Percentiles rank a stretch among this genome's conserved stretches.
These are phyloP conservation scores for Cutaneotrichosporon mucoides DNA, from an alignment of 1,284 basidiomycete species.

Conservation along the genomic window DNA sequence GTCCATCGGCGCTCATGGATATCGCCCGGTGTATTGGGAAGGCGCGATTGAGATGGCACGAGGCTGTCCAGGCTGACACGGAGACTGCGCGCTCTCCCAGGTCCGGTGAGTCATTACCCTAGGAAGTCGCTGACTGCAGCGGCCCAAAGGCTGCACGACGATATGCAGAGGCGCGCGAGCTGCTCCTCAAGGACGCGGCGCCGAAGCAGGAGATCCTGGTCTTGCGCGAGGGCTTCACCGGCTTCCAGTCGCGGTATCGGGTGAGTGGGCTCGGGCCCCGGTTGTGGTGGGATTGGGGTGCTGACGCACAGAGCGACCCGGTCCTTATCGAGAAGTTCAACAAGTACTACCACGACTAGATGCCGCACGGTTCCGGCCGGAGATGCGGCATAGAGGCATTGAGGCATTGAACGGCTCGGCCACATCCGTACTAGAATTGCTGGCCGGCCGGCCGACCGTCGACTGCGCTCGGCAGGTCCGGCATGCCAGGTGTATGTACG, in stretches of 20 bases:
- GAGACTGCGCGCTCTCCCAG: conserved; percentile 49
- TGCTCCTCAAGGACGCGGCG: conserved; percentile 21
- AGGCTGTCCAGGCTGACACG: no score
- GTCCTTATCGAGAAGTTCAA: conserved; percentile 49
- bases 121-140: not conserved
- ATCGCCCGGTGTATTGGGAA: no score
- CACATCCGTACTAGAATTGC: no score
- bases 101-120: conserved; percentile 29
- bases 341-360: conserved; percentile 43
- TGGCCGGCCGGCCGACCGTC: no score
- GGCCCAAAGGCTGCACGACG: conserved; percentile 49
- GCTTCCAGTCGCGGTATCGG: conserved; percentile 44
- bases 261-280: conserved; percentile 22
- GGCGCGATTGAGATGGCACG: no score
- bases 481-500: no score
- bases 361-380: not conserved
- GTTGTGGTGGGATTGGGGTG: no score
- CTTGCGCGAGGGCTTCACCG: conserved; percentile 47
- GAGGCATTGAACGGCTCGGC: no score
- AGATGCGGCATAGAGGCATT: no score
- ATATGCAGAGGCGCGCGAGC: conserved; percentile 42
- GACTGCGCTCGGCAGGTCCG: no score
- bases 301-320: conserved; percentile 39
- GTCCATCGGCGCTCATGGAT: no score
- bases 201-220: conserved; percentile 44